Evolutionary conservation across 2,329 filamentous ascomycete species (phyloP), one percentile per base, ranked within the genome.

Genomic region (Fusarium papillatum): DNA sequence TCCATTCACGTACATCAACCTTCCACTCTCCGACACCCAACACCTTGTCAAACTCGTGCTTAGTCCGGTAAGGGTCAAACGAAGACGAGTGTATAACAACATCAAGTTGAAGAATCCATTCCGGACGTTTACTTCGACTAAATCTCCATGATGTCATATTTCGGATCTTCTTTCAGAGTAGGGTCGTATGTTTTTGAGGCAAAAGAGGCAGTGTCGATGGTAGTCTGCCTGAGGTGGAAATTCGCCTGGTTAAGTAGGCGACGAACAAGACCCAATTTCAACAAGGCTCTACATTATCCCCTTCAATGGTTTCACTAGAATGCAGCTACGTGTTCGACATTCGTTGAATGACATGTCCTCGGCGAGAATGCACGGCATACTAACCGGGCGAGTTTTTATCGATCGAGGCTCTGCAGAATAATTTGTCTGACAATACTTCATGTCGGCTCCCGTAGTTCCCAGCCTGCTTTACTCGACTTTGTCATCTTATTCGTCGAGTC

Each of bases 131-230:
- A 31, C 26, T 29, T 14, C 60, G 24, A 62, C 39, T 14, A 43
- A 62, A 62, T 26, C 24, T 50, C 60, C 60, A 62, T 43, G 59
- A 61, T 60, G 57, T 36, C 60, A 62, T 62, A 22, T n/a, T 43
- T 62, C 24, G 17, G n/a, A 22, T 41, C 10, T 16, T 7, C 29
- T 7, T 7, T 10, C 13, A 46, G 16, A 39, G 24, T 38, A 24
- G 17, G 16, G 8, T 31, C 26, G 50, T 55, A 31, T 6, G 26
- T 55, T 55, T 50, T 55, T n/a, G 50, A 55, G 46, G 46, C 46
- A 19, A 17, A 50, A 26, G 50, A 31, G 50, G 29, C 50, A 13
- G 29, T 57, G 29, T 57, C 5, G 29, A 57, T 57, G 29, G 3
- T 9, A 22, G 50, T 34, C 31, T 46, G 57, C 31, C 60, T 31